Evolutionary conservation across 441 rosid genomes (phyloP), one percentile per base, ranked within the genome.

Genomic region (Macaranga tanarius): DNA sequence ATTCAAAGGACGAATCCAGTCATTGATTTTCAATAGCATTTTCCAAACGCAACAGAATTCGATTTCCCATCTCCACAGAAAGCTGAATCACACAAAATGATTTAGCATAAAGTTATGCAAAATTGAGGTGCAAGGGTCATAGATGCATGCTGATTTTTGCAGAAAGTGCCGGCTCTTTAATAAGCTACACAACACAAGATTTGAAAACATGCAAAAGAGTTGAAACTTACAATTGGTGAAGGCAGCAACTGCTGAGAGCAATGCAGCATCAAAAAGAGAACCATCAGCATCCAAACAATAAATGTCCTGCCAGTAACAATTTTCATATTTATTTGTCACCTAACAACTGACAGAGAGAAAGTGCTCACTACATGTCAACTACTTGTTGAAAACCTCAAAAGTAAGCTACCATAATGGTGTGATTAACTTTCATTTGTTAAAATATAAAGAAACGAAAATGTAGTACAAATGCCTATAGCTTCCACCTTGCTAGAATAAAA

Each of bases 201-300:
- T 16, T 9, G 20, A 15, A 19, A 58, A 65, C 48, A 15, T 22
- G 52, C 22, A 61, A 68, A 62, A 23, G 16, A 20, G 19, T 60
- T 69, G 65, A 63, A 68, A 62, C 88, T 87, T 86, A 93, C 99
- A 73, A 78, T 88, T 87, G 22, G 90, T 84, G 71, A 92, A 86
- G 63, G 97, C 92, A 62, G 96, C 92, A 79, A 89, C 86, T 25
- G 95, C 98, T 57, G 99, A 85, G 62, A 92, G 90, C 82, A 95
- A 77, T 65, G 97, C 98, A 82, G 93, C 89, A 71, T 95, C 99
- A 34, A 91, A 95, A 72, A 95, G 97, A 73, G 95, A 80, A 70
- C 98, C 99, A 89, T 93, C 98, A 55, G 97, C 97, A 82, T 95
- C 93, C 79, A 92, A 79, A 76, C 98, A 95, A 58, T 92, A 90